These are phyloP conservation scores for Circinella umbellata DNA, from an alignment of 371 early-diverging fungal species.

Conservation along the genomic window DNA sequence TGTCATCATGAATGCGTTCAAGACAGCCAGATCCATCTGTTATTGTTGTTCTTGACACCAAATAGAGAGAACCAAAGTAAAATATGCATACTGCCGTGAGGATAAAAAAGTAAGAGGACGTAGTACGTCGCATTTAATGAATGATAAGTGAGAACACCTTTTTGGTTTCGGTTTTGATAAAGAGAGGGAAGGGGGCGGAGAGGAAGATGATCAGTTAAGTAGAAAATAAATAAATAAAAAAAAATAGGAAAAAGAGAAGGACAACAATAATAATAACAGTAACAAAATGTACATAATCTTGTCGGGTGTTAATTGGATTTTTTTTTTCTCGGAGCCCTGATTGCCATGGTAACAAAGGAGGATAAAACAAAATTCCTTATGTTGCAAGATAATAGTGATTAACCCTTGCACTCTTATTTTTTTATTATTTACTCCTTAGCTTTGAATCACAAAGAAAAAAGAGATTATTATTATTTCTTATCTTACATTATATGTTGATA, in stretches of 20 bases:
- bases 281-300: too few species aligned
- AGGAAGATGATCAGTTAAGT: neutral
- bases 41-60: conserved; percentile 1
- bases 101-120: conserved; percentile 6
- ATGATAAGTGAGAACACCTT: neutral
- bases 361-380: too few species aligned
- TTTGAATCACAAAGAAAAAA: too few species aligned
- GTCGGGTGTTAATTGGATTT: neutral
- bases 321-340: neutral
- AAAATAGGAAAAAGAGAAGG: too few species aligned
- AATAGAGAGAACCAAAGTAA: conserved; percentile 22
- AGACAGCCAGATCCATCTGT: neutral
- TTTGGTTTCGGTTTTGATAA: neutral
- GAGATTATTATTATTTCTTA: too few species aligned
- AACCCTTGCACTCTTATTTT: too few species aligned
- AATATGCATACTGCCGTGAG: conserved; percentile 8
- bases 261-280: too few species aligned
- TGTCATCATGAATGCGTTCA: neutral
- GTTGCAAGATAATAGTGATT: too few species aligned
- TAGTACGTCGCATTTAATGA: conserved; percentile 14
- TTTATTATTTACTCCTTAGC: too few species aligned
- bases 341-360: neutral
- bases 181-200: neutral
- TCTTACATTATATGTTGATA: too few species aligned
- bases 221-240: too few species aligned